A percentile compares a stretch with the other conserved stretches of the same genome.
Conservation (phyloP, 1,139 yeast species). For the Saccharomycopsis crataegensis region DNA sequence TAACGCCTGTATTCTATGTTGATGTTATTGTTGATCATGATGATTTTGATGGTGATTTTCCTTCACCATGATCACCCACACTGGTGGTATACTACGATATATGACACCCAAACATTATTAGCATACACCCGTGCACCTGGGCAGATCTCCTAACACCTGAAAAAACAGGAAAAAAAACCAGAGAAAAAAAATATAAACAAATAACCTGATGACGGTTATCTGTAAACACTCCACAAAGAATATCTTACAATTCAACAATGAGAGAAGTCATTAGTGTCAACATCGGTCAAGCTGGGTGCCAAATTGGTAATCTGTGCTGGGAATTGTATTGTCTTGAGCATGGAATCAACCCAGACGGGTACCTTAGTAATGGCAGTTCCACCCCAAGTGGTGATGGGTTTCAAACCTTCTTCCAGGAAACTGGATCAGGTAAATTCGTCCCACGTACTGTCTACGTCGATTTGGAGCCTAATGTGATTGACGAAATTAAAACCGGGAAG, state of each 20-base stretch:
- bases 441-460: slow-evolving; percentile 91
- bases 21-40: background rate
- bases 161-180: too few species aligned
- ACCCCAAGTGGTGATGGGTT: slow-evolving; percentile 91
- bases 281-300: slow-evolving; percentile 84
- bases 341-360: slow-evolving; percentile 86
- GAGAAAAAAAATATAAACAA: too few species aligned
- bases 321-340: slow-evolving; percentile 94
- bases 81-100: too few species aligned
- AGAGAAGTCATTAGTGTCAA: slow-evolving; percentile 91
- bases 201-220: too few species aligned
- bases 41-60: background rate
- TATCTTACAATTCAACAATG: slow-evolving; percentile 33
- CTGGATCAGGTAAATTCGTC: slow-evolving; percentile 74
- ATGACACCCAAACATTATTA: too few species aligned
- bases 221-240: background rate
- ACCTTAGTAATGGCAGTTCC: slow-evolving; percentile 60
- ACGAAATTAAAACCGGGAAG: slow-evolving; percentile 65
- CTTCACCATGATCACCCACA: too few species aligned
- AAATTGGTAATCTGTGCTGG: slow-evolving; percentile 99
- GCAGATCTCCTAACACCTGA: too few species aligned
- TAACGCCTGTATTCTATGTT: background rate
- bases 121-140: too few species aligned
- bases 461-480: slow-evolving; percentile 90
- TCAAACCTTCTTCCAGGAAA: slow-evolving; percentile 57